A percentile compares a stretch with the other conserved stretches of the same genome.
phyloP scores from a whole-genome alignment of 768 basidiomycete species.

The Mycena alexandri region DNA sequence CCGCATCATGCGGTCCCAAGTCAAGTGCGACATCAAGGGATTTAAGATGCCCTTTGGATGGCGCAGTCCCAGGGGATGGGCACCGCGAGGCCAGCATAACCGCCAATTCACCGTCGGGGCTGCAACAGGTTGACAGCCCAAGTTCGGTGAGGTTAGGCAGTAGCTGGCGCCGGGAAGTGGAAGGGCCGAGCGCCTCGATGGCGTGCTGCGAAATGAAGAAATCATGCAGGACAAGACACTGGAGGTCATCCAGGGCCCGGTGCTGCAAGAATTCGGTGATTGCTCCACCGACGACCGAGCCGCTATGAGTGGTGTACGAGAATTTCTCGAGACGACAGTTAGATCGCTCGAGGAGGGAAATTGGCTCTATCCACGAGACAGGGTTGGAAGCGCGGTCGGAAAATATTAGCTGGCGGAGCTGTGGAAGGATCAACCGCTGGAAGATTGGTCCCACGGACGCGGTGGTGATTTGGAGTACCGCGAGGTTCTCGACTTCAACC shows the following conservation, averaged over 20 bases:
- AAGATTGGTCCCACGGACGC: background rate
- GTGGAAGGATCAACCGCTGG: background rate
- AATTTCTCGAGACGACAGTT: background rate
- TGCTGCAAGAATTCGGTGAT: conserved; percentile 1
- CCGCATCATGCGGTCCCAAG: background rate
- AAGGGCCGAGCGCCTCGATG: background rate
- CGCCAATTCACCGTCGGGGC: background rate
- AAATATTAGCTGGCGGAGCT: too few species aligned
- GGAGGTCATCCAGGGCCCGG: background rate
- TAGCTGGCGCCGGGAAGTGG: background rate
- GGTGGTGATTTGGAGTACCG: background rate
- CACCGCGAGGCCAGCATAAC: background rate
- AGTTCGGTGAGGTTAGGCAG: background rate
- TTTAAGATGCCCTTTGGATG: background rate
- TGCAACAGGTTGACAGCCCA: background rate
- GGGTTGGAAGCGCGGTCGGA: background rate
- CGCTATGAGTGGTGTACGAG: background rate
- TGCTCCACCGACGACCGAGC: background rate
- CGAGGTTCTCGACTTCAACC: conserved; percentile 9
- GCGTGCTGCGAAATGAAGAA: background rate
- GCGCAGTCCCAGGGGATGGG: background rate
- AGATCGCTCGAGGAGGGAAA: conserved; percentile 1
- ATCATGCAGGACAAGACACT: background rate
- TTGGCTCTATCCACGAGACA: background rate
- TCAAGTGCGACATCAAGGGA: background rate